Evolutionary conservation across 192 early-diverging fungal species (phyloP), one percentile per base, ranked within the genome.

Genomic region (Coemansia sp.): DNA sequence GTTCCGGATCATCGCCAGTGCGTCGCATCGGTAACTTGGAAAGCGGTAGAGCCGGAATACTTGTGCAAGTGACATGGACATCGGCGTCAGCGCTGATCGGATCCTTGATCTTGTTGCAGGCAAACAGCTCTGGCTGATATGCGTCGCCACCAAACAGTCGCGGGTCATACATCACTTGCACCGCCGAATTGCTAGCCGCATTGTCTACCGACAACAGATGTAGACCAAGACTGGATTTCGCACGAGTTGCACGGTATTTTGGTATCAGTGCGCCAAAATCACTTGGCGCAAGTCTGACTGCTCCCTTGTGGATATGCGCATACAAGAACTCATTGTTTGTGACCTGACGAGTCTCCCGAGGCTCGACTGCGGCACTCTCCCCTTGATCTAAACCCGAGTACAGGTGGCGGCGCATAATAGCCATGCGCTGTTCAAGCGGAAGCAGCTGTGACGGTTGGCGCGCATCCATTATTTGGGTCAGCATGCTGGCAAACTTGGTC

Each of bases 391-490:
- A 36, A 26, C 79, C 80, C 14, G 81, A 85, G 39, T 85, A 67
- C 48, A 87, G 70, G 36, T 57, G 40, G 10, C 57, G 60, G 21
- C 83, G 68, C 63, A 90, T 84, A n/a, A 79, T 48, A n/a, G 37
- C 53, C 85, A 90, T 86, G 15, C 88, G 71, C 51, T 82, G 37
- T 3, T 74, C 64, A 22, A 86, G 57, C 18, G 85, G 70, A 38
- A 81, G 78, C 22, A 85, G 80, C 53, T 87, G 86, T 8, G 69
- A 62, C 2, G 76, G 63, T 29, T 51, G 66, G 26, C 80, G 79
- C 1, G 78, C 70, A 58, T 92, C 86, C 30, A 86, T 83, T 45
- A 87, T 60, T 6, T 75, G 68, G 14, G 83, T 54, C 51, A 90
- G 47, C 17, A 82, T 68, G 6, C 53, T 46, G 10, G 82, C 79